Evolutionary conservation across 768 basidiomycete genomes (phyloP).

Genomic region (Strobilomyces dryophilus): DNA sequence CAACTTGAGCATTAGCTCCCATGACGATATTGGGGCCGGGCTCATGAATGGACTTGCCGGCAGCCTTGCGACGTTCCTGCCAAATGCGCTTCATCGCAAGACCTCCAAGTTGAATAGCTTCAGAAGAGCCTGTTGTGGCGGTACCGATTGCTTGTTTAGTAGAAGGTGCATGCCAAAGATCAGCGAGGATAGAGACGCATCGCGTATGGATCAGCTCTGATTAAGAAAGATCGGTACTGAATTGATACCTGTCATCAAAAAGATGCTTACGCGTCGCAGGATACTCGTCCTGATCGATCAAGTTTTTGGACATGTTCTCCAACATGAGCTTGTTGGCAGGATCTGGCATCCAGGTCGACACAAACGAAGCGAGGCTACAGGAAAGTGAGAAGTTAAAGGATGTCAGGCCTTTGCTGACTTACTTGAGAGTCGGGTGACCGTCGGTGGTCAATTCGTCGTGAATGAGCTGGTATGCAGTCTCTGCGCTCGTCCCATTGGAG

Average conservation of each 20-base stretch:
- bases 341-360: conserved; percentile 61
- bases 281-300: conserved; percentile 70
- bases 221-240: background rate
- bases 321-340: conserved; percentile 51
- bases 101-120: conserved; percentile 71
- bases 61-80: conserved; percentile 63
- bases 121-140: conserved; percentile 66
- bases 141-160: conserved; percentile 56
- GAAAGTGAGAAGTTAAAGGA: background rate
- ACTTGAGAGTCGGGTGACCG: conserved; percentile 53
- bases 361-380: conserved; percentile 54
- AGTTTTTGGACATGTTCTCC: conserved; percentile 64
- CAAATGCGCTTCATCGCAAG: conserved; percentile 69
- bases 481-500: conserved; percentile 52
- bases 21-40: conserved; percentile 64
- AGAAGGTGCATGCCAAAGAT: conserved; percentile 64
- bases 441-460: conserved; percentile 62
- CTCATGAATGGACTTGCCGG: conserved; percentile 61
- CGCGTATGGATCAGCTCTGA: conserved; percentile 42
- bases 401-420: background rate
- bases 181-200: conserved; percentile 54
- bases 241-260: background rate
- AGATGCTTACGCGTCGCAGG: conserved; percentile 45
- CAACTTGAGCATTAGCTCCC: conserved; percentile 68
- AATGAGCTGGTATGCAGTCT: conserved; percentile 51